Percentiles rank a stretch among this genome's conserved stretches.
Conservation (phyloP, 208 protist genomes). For the Herpetomonas samuelpessoai region DNA sequence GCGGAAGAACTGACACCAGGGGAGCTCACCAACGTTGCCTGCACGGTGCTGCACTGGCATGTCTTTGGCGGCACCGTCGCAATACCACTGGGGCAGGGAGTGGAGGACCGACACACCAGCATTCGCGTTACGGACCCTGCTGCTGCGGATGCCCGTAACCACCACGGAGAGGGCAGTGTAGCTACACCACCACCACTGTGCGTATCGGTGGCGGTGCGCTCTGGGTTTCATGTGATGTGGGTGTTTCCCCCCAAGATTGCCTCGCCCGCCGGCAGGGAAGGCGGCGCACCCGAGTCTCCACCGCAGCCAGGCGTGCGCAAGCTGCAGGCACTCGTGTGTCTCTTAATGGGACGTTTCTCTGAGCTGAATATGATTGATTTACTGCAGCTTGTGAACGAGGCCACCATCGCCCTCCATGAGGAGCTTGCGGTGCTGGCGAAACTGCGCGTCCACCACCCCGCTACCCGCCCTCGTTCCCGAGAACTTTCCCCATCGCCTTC, state of each 20-base stretch:
- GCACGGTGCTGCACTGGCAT: conserved; percentile 28
- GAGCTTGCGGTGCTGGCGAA: not conserved
- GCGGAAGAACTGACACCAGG: conserved; percentile 23
- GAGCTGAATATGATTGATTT: conserved; percentile 33
- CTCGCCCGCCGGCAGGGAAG: too few relatives aligned
- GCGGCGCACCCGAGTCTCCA: too few relatives aligned
- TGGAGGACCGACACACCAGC: not conserved
- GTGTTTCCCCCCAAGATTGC: too few relatives aligned
- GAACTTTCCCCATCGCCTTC: too few relatives aligned
- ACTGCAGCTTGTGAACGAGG: conserved; percentile 51
- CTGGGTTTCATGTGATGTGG: too few relatives aligned
- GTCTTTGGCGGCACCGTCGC: conserved; percentile 16
- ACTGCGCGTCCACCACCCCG: too few relatives aligned
- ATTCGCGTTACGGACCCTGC: not conserved
- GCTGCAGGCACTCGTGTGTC: conserved; percentile 26
- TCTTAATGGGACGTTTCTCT: conserved; percentile 15
- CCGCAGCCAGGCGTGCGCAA: conserved; percentile 20
- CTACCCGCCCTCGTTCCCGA: not conserved
- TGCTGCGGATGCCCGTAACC: not conserved
- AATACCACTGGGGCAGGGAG: conserved; percentile 7
- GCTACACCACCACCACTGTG: not conserved
- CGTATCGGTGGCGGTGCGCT: not conserved
- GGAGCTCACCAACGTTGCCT: conserved; percentile 32
- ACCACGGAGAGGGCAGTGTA: not conserved
- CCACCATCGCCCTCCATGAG: conserved; percentile 19